These are phyloP conservation scores for Thalassiosira mediterranea DNA, from an alignment of 352 stramenopile species.

Conservation along the genomic window DNA sequence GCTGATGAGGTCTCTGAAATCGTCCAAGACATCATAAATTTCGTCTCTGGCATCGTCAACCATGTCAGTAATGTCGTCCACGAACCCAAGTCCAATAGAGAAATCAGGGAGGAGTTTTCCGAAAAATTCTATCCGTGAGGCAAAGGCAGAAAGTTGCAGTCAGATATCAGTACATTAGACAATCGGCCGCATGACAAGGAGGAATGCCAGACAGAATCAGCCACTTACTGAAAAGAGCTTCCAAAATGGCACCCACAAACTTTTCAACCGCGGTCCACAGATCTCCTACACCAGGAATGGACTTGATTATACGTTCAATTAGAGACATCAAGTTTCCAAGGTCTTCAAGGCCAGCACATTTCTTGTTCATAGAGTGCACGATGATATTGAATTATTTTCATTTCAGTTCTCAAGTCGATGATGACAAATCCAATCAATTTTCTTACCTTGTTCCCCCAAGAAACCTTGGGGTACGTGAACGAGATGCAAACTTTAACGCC, in stretches of 20 bases:
- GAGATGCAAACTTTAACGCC: neutral
- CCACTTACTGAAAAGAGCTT: neutral
- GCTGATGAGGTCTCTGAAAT: conserved; percentile 11
- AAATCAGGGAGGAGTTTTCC: conserved; percentile 7
- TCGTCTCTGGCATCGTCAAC: conserved; percentile 5
- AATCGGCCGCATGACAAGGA: neutral
- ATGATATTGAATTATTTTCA: no score
- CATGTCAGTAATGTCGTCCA: conserved; percentile 8
- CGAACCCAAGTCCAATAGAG: neutral
- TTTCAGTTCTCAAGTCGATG: no score
- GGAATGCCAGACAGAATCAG: neutral
- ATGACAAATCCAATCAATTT: conserved; percentile 1
- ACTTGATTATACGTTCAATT: conserved; percentile 7
- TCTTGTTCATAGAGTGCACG: conserved; percentile 3
- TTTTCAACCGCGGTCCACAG: neutral
- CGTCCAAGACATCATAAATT: neutral
- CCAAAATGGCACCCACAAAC: no score
- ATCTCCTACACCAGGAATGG: conserved; percentile 13
- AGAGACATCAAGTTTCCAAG: conserved; percentile 6
- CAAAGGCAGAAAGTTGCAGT: neutral
- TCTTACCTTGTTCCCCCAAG: neutral
- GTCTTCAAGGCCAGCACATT: conserved; percentile 6
- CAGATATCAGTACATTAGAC: neutral
- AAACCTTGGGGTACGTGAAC: neutral
- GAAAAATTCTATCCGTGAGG: conserved; percentile 9